Percentiles rank a stretch among this genome's conserved stretches.
These are phyloP conservation scores for Leucocoprinus birnbaumii DNA, from an alignment of 768 basidiomycete genomes.

Conservation along the genomic window DNA sequence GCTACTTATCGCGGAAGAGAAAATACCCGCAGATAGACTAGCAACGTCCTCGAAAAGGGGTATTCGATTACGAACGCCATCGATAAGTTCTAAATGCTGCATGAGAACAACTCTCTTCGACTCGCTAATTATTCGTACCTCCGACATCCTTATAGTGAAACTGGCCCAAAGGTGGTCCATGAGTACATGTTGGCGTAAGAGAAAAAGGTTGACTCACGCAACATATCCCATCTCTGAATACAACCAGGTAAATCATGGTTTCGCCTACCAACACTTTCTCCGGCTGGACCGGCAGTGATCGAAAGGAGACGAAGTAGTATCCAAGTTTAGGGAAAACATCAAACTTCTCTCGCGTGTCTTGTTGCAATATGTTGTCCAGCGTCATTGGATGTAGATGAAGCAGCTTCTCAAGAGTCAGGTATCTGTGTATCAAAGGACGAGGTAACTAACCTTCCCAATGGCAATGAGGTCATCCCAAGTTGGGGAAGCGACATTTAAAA, in stretches of 20 bases:
- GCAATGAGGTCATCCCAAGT: slow-evolving; percentile 85
- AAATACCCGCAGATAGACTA: slow-evolving; percentile 73
- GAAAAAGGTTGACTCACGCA: slow-evolving; percentile 46
- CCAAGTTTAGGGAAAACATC: slow-evolving; percentile 85
- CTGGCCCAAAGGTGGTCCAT: slow-evolving; percentile 76
- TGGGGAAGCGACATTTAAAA: slow-evolving; percentile 86
- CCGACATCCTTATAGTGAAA: slow-evolving; percentile 6
- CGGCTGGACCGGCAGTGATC: slow-evolving; percentile 28
- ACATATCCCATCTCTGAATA: slow-evolving; percentile 86
- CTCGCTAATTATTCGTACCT: not conserved
- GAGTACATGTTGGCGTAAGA: slow-evolving; percentile 8
- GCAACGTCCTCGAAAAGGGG: slow-evolving; percentile 56
- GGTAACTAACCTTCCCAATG: slow-evolving; percentile 68
- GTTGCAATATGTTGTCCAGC: slow-evolving; percentile 88
- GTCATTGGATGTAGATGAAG: slow-evolving; percentile 90
- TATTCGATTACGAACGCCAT: slow-evolving; percentile 72
- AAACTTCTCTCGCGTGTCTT: slow-evolving; percentile 89
- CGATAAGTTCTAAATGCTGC: slow-evolving; percentile 64
- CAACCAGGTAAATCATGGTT: slow-evolving; percentile 84
- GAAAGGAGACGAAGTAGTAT: slow-evolving; percentile 89
- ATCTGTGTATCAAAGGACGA: not conserved
- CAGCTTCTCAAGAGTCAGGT: slow-evolving; percentile 50
- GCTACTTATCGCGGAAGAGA: too few species aligned
- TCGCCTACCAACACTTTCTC: slow-evolving; percentile 62
- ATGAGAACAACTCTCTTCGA: not conserved